These are phyloP conservation scores for Rossbeevera mucosa DNA, from an alignment of 768 basidiomycete genomes.

Conservation along the genomic window DNA sequence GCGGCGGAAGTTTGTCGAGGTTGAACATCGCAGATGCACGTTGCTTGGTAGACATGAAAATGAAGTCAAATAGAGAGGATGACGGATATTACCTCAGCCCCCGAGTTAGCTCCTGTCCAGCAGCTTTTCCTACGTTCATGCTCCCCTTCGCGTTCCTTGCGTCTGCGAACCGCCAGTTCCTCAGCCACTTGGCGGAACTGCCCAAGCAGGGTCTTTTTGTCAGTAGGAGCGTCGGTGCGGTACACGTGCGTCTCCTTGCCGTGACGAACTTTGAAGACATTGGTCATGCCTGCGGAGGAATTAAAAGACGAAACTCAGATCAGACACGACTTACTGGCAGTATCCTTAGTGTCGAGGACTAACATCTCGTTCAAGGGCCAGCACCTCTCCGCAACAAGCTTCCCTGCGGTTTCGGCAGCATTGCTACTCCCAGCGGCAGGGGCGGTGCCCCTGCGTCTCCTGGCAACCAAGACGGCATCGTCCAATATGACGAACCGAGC, in stretches of 20 bases:
- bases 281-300: slow-evolving; percentile 64
- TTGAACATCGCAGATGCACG: slow-evolving; percentile 33
- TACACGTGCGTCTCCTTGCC: slow-evolving; percentile 95
- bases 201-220: slow-evolving; percentile 81
- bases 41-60: slow-evolving; percentile 16
- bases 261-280: slow-evolving; percentile 92
- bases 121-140: slow-evolving; percentile 82
- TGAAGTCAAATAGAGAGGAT: not conserved
- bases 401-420: slow-evolving; percentile 53
- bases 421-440: slow-evolving; percentile 62
- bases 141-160: slow-evolving; percentile 92
- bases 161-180: slow-evolving; percentile 79
- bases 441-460: slow-evolving; percentile 56
- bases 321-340: slow-evolving; percentile 59
- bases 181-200: slow-evolving; percentile 92
- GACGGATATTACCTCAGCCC: slow-evolving; percentile 35
- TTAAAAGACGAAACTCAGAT: slow-evolving; percentile 1
- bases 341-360: slow-evolving; percentile 94
- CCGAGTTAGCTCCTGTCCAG: slow-evolving; percentile 49
- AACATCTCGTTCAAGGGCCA: slow-evolving; percentile 93
- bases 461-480: slow-evolving; percentile 86
- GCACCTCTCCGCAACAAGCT: slow-evolving; percentile 88
- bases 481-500: slow-evolving; percentile 90
- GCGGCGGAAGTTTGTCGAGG: slow-evolving; percentile 44
- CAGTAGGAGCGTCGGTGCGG: slow-evolving; percentile 71